Conservation (phyloP, 1,284 basidiomycete genomes). For the Apiotrichum porosum region DNA sequence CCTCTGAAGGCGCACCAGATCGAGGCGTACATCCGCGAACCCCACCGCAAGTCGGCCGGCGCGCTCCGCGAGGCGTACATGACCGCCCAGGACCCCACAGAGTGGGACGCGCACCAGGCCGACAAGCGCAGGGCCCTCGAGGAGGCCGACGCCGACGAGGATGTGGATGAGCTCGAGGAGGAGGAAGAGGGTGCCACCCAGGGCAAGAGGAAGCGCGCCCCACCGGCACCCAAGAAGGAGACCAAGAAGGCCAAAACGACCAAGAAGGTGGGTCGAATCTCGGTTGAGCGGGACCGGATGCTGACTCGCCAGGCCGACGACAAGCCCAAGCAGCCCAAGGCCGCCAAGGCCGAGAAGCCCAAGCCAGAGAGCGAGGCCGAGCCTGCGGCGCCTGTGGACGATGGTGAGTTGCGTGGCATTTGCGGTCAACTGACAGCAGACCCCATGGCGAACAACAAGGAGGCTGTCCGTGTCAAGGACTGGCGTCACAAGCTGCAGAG, state of each 20-base stretch:
- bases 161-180: constrained; percentile 59
- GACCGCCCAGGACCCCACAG: constrained; percentile 71
- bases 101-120: constrained; percentile 57
- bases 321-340: constrained; percentile 50
- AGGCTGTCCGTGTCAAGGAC: constrained; percentile 70
- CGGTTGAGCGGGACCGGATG: not conserved
- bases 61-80: constrained; percentile 76
- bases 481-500: constrained; percentile 90
- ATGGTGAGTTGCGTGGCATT: constrained; percentile 28
- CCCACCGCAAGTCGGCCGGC: constrained; percentile 62
- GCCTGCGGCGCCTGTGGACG: constrained; percentile 26
- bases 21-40: constrained; percentile 70
- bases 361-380: constrained; percentile 29
- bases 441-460: constrained; percentile 52
- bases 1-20: constrained; percentile 75
- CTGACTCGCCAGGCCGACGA: constrained; percentile 7
- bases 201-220: constrained; percentile 55
- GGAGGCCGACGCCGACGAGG: constrained; percentile 56
- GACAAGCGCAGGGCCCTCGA: constrained; percentile 57
- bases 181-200: constrained; percentile 55
- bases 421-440: not conserved
- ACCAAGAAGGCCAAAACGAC: constrained; percentile 55
- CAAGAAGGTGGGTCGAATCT: constrained; percentile 28
- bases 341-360: constrained; percentile 47
- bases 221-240: constrained; percentile 49